Percentiles rank a stretch among this genome's conserved stretches.
phyloP scores from a whole-genome alignment of 2,329 filamentous ascomycete genomes.

The Moelleriella libera region DNA sequence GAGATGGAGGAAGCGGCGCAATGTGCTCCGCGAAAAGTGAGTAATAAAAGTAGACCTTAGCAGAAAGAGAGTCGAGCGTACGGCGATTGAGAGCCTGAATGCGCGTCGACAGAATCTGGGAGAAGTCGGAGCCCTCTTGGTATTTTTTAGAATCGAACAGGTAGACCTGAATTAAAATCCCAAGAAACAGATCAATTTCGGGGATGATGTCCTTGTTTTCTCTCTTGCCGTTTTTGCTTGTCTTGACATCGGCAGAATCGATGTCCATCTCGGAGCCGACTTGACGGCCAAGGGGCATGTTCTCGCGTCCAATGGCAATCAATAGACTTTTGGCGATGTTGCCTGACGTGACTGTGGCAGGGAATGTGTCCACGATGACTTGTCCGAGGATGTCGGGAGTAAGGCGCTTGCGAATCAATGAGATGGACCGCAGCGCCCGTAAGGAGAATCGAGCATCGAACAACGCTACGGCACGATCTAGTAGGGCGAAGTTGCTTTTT shows the following conservation, averaged over 20 bases:
- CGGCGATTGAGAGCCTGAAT: constrained; percentile 84
- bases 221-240: constrained; percentile 46
- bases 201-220: constrained; percentile 65
- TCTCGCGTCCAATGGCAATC: constrained; percentile 51
- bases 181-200: constrained; percentile 79
- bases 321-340: constrained; percentile 57
- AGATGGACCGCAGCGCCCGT: constrained; percentile 86
- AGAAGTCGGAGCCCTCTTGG: constrained; percentile 72
- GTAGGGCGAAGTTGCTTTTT: constrained; percentile 80
- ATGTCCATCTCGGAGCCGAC: constrained; percentile 57
- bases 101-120: constrained; percentile 65
- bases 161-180: constrained; percentile 75
- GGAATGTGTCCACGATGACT: constrained; percentile 70
- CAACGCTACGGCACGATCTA: constrained; percentile 81
- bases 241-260: constrained; percentile 43
- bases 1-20: constrained; percentile 73
- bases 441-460: constrained; percentile 95
- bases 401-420: constrained; percentile 83
- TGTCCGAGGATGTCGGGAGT: constrained; percentile 68
- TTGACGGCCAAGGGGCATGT: constrained; percentile 46
- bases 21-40: constrained; percentile 90
- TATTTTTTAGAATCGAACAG: constrained; percentile 76
- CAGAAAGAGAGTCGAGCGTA: constrained; percentile 83
- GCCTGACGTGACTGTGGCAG: constrained; percentile 44
- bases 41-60: constrained; percentile 97